Conservation (phyloP, 306 rosid genomes). For the Abrus pulchellus region DNA sequence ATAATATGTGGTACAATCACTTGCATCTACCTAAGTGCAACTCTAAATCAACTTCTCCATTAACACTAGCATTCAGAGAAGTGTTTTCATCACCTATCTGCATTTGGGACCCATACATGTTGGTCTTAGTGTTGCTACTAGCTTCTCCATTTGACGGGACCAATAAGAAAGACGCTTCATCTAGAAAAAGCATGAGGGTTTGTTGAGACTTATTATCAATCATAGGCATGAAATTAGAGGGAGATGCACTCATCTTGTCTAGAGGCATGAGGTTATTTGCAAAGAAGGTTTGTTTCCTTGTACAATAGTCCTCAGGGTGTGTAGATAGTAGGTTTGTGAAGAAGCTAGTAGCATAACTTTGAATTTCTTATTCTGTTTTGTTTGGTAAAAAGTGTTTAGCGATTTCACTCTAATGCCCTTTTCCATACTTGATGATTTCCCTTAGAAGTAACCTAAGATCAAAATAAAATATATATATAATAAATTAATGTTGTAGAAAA, state of each 20-base stretch:
- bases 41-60: conserved; percentile 13
- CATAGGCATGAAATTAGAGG: background rate
- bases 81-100: background rate
- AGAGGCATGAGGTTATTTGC: too few species aligned
- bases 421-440: conserved; percentile 23
- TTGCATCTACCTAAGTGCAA: background rate
- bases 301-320: background rate
- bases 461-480: background rate
- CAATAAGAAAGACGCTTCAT: background rate
- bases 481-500: too few species aligned
- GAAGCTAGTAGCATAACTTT: background rate
- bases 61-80: background rate
- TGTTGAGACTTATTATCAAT: background rate
- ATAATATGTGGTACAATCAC: background rate
- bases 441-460: conserved; percentile 13
- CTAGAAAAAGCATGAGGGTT: background rate
- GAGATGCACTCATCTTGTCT: background rate
- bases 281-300: too few species aligned
- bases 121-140: background rate
- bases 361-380: conserved; percentile 32
- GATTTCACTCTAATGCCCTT: background rate
- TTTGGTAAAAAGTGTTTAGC: background rate
- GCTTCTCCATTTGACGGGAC: background rate
- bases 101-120: background rate
- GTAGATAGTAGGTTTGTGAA: background rate